Base-by-base conservation (phyloP, 139 green algal species). In the Volvox africanus region DNA sequence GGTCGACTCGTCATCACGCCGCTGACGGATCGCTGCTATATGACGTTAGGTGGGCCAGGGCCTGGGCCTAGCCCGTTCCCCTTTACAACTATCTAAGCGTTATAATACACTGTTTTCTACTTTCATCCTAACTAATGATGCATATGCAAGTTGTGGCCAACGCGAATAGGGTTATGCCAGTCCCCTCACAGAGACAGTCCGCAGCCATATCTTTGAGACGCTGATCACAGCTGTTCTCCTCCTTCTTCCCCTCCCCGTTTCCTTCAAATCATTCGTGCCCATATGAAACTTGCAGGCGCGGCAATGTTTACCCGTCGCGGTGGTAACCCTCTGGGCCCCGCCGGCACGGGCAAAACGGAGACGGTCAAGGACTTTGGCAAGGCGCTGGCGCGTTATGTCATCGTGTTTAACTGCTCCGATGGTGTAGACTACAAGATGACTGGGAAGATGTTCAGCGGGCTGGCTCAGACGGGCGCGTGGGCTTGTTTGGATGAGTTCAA, bases 401-500 rank as follows among this genome's bases (percentile, higher is more conserved):
- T 98, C 82, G 97, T 98, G 33, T 98, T 98, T 94, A 98, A 98
- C 93, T 98, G 97, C 92, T 97, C 95, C 61, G 97, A 98, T 82
- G 96, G 96, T 69, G 95, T 98, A 20, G 96, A 98, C 93, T 97
- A 95, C 93, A 97, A 97, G 92, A 98, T 98, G 96, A 98, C 96
- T 14, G 92, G 93, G 88, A 97, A 97, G 95, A 97, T 98, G 95
- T 96, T 98, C 87, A 95, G 88, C 61, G 97, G 97, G 20, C 93
- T 98, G 32, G 96, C 96, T 62, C 96, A 98, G 92, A 97, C 96
- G 17, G 97, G 97, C 32, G 97, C 97, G 32, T 98, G 97, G 97
- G 94, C 97, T 0, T 98, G 97, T 88, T 91, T 98, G 61, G 97
- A 98, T 80, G 97, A 98, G 93, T 98, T 98, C 95, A 98, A 98